Percentiles rank a stretch among this genome's conserved stretches.
Conservation (phyloP, 176 grass and related monocot genomes). For the Triticum turgidum region DNA sequence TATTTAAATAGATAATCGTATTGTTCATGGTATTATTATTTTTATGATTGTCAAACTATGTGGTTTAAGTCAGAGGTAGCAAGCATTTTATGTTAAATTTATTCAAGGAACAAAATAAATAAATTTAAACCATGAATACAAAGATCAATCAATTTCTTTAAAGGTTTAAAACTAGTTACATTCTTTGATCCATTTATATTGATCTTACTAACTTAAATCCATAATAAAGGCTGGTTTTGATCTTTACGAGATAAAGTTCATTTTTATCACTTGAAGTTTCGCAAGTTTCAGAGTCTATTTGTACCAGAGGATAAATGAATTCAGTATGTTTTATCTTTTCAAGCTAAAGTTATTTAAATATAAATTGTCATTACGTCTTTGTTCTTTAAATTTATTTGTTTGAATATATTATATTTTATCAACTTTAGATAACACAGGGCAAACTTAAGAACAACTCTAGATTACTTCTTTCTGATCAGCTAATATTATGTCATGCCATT, state of each 20-base stretch:
- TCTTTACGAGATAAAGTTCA: background rate
- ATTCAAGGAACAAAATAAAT: too few species aligned
- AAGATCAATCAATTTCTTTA: too few species aligned
- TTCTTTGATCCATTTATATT: background rate
- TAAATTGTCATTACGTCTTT: background rate
- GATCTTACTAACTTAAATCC: background rate
- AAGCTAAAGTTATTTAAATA: background rate
- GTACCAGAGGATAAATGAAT: background rate
- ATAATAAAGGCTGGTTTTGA: background rate
- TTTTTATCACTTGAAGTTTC: background rate
- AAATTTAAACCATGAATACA: too few species aligned
- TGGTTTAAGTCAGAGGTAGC: background rate
- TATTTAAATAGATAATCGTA: too few species aligned
- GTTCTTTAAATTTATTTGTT: background rate
- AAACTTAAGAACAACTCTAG: background rate
- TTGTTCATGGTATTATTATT: too few species aligned
- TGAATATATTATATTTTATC: background rate
- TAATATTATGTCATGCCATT: background rate
- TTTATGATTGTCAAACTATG: background rate
- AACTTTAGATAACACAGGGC: background rate
- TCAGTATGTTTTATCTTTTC: background rate
- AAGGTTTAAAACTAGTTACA: background rate
- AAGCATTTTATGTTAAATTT: too few species aligned
- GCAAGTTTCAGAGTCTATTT: background rate
- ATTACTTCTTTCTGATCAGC: background rate